These are phyloP conservation scores for Sclerotinia subarctica DNA, from an alignment of 2,329 filamentous ascomycete species.

Conservation along the genomic window DNA sequence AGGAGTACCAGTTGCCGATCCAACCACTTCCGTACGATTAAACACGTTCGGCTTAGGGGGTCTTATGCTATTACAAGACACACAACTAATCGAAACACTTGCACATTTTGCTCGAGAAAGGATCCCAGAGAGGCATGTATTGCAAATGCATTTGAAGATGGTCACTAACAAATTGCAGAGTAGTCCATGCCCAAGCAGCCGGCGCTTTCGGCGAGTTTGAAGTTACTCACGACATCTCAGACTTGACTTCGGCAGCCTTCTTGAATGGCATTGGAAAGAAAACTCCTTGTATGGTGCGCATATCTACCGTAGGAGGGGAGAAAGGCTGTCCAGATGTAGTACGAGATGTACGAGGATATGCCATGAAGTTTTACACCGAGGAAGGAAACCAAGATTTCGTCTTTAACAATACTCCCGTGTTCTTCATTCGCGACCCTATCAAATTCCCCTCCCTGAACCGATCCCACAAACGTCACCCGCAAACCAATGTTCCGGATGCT, in stretches of 20 bases:
- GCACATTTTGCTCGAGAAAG: conserved; percentile 51
- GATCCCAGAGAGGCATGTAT: conserved; percentile 43
- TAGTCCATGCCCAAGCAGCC: conserved; percentile 59
- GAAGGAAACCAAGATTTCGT: conserved; percentile 47
- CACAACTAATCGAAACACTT: conserved; percentile 61
- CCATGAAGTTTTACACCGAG: conserved; percentile 50
- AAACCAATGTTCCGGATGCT: conserved; percentile 40
- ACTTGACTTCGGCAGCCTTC: conserved; percentile 54
- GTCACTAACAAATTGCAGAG: background rate
- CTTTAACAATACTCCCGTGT: conserved; percentile 49
- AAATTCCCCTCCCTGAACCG: conserved; percentile 60
- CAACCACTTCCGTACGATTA: conserved; percentile 22
- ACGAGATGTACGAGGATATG: conserved; percentile 48
- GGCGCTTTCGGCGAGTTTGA: conserved; percentile 49
- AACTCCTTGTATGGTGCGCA: conserved; percentile 57
- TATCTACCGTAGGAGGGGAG: conserved; percentile 48
- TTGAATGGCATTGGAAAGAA: conserved; percentile 56
- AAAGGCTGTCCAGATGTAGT: conserved; percentile 44
- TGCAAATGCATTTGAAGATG: accelerated
- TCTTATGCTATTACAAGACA: conserved; percentile 60
- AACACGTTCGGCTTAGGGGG: conserved; percentile 39
- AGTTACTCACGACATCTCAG: conserved; percentile 55
- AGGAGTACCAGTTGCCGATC: conserved; percentile 22
- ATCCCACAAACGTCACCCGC: conserved; percentile 45
- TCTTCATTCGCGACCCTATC: conserved; percentile 67